Base-by-base conservation (phyloP, 257 asterid species). In the Paraleonurus japonicus region DNA sequence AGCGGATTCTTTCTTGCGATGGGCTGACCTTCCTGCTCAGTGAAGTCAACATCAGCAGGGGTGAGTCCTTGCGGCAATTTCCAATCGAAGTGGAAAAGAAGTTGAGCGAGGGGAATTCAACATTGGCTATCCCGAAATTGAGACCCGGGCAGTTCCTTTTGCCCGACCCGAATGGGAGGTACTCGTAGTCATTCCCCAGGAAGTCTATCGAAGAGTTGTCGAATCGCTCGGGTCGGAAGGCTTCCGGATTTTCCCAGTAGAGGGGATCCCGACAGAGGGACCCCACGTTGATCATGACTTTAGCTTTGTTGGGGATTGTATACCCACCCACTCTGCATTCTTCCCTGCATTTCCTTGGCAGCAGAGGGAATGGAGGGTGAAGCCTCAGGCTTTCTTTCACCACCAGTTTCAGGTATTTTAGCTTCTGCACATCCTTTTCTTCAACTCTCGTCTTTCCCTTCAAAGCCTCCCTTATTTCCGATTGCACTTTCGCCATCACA, bases 211-310 rank as follows among this genome's bases (percentile, higher is more conserved):
- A 12, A 1, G 71, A 61, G 15, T 63, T 64, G 3, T 76, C 74
- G 20, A 80, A 80, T 12, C 81, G 65, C 7, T 80, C 79, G 8
- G 79, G 81, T 4, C 7, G 12, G 16, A 75, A 83, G 12, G 16
- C 11, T 5, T 75, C 68, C 0, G 81, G 83, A 13, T 75, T 39
- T 7, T 9, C 2, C 84, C 84, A 82, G 24, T 76, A 58, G 2
- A 51, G 37, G 1, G 84, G 84, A 22, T 76, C 64, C 61, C 84
- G 55, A 8, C 45, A 37, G 45, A 37, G 45, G 45, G 45, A 37
- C 0, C 45, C 45, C 4, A 37, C 45, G 45, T 37, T 37, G 45
- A 37, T 10, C 45, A 37, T 8, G 45, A 37, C 45, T 11, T 37
- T 37, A 37, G 45, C 45, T 37, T 37, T 37, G 45, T 37, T 11